Evolutionary conservation across 345 rosid genomes (phyloP).

Genomic region (Combretum micranthum): DNA sequence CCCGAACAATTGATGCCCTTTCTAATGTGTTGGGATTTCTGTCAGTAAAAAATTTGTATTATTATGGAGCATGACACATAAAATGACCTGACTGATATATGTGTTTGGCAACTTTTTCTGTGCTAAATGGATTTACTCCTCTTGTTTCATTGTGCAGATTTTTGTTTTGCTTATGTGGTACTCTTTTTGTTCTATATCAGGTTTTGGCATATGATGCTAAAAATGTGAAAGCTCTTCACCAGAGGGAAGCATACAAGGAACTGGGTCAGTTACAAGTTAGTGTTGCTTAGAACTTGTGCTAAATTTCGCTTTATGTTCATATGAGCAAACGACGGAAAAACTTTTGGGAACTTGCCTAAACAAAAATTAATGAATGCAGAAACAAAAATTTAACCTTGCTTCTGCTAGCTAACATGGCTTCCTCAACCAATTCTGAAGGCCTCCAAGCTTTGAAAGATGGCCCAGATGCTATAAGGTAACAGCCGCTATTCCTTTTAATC

Average conservation of each 20-base stretch:
- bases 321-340: too few species aligned
- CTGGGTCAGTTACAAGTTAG: slow-evolving; percentile 69
- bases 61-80: too few species aligned
- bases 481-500: too few species aligned
- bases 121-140: not conserved
- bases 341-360: slow-evolving; percentile 15
- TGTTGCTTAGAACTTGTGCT: slow-evolving; percentile 4
- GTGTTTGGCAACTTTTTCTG: not conserved
- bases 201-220: slow-evolving; percentile 71
- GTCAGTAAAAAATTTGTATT: too few species aligned
- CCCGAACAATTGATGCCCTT: too few species aligned
- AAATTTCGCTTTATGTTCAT: not conserved
- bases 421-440: slow-evolving; percentile 36
- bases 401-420: slow-evolving; percentile 6
- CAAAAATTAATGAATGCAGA: not conserved
- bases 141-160: not conserved
- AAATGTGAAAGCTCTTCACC: slow-evolving; percentile 87
- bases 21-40: too few species aligned
- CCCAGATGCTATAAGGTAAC: slow-evolving; percentile 75
- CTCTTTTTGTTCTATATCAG: slow-evolving; percentile 28
- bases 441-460: slow-evolving; percentile 60
- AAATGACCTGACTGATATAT: too few species aligned
- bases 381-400: too few species aligned
- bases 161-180: not conserved
- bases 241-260: slow-evolving; percentile 92